Evolutionary conservation across 2,329 filamentous ascomycete genomes (phyloP), one percentile per base, ranked within the genome.

Genomic region (Beauveria scarabaeidicola): DNA sequence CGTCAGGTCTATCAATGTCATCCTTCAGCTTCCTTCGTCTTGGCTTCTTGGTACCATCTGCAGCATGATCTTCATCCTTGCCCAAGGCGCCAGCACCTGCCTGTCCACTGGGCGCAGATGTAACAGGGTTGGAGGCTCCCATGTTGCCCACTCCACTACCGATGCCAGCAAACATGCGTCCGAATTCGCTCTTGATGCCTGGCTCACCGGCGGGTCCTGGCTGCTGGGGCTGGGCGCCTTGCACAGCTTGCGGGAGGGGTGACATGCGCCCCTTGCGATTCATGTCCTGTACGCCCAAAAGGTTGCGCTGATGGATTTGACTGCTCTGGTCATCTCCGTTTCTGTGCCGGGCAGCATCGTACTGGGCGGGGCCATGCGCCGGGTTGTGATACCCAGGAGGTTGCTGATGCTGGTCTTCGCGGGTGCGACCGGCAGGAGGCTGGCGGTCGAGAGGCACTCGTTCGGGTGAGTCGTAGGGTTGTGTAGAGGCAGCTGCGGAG

Each of bases 81-180:
- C 81, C 78, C 13, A 78, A 64, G 2, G 74, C 73, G 1, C 75
- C 67, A 38, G 72, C 75, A 6, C 78, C 74, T 61, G 80, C 84
- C 1, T 80, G 77, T 69, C 61, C 77, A 66, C 46, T 74, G 43
- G 69, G 64, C 4, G 66, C 65, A 7, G 73, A 70, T 1, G 79
- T 72, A 3, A 78, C 75, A 2, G 82, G 81, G 65, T 80, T 83
- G 15, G 81, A 78, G 40, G 78, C 73, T 25, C 76, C 77, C 61
- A 81, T 77, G 44, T 73, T 76, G 62, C 74, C 78, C 36, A 81
- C 78, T 62, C 78, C 82, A 64, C 77, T 82, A 61, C 78, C 92
- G 65, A 97, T 91, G n/a, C 93, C 93, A 19, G 90, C 91, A 74
- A 96, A 97, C 81, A 97, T 96, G 63, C 91, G 87, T 29, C 92